Percentiles rank a stretch among this genome's conserved stretches.
phyloP scores from a whole-genome alignment of 495 filamentous ascomycete species.

The Poronia punctata region DNA sequence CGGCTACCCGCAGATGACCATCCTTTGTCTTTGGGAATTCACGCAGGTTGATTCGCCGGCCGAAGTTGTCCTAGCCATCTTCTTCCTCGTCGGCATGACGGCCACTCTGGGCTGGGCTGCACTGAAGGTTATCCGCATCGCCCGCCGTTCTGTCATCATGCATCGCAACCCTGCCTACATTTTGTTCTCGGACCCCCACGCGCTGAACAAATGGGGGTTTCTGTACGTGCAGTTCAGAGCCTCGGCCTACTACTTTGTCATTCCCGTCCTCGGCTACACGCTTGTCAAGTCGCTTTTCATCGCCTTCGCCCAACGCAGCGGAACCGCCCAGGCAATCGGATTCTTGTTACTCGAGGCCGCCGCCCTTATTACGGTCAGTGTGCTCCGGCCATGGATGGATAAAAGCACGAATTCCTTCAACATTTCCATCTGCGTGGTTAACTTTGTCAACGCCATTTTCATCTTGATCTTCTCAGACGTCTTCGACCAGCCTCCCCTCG shows the following conservation, averaged over 20 bases:
- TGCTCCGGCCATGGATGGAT: conserved; percentile 96
- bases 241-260: conserved; percentile 93
- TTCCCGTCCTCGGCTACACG: conserved; percentile 72
- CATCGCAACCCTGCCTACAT: conserved; percentile 98
- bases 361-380: conserved; percentile 69
- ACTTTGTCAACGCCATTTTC: conserved; percentile 87
- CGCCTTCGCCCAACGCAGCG: conserved; percentile 66
- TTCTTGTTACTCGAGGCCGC: conserved; percentile 79
- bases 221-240: conserved; percentile 96
- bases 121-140: conserved; percentile 82
- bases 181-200: conserved; percentile 86
- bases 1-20: conserved; percentile 86
- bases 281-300: conserved; percentile 89
- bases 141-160: conserved; percentile 78
- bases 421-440: conserved; percentile 82
- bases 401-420: conserved; percentile 98
- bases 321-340: conserved; percentile 76
- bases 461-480: conserved; percentile 75
- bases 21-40: conserved; percentile 92
- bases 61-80: conserved; percentile 79
- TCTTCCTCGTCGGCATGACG: conserved; percentile 81
- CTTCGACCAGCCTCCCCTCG: conserved; percentile 76
- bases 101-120: conserved; percentile 79
- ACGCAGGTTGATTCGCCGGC: conserved; percentile 79
- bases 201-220: conserved; percentile 98